Base-by-base conservation (phyloP, 1,139 yeast genomes). In the Saccharomycopsis hybrid region DNA sequence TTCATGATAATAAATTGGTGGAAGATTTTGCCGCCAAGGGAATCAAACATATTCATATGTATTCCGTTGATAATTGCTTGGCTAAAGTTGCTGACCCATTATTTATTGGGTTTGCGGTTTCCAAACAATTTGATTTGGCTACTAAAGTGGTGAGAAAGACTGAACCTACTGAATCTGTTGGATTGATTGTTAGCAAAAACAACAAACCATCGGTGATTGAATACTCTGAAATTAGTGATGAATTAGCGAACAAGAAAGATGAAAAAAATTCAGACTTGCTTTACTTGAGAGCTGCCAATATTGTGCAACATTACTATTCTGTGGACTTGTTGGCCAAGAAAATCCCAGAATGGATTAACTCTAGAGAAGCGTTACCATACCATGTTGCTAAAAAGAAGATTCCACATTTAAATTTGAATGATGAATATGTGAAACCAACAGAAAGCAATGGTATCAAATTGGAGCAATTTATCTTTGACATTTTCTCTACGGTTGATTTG, bases 401-500 rank as follows among this genome's bases (percentile, higher is more conserved):
- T 56, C 81, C 89, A 5, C 69, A 69, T 54, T 74, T 78, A 52
- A 77, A 82, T 60, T 46, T 61, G 5, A 66, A 61, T 8, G 83
- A 83, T 36, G 65, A 71, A 49, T 65, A 69, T 42, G 61, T 71
- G 40, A 80, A 78, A 59, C 97, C 97, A 24, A 61, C 73, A 2
- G 76, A 72, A 52, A 86, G 94, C 49, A 92, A 94, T 63, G 98
- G 97, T 44, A 81, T 90, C 62, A 94, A 94, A 67, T 74, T 94
- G 60, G 99, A 94, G 66, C 98, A 92, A 65, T 94, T 94, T 62
- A 95, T 94, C 51, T 94, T 94, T 70, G 99, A 94, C 64, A 95
- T 94, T 41, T 94, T 92, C 70, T 90, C 94, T 47, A 77, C 82
- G 38, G 82, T 94, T 43, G 77, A 78, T 28, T 65, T 89, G 57